Evolutionary conservation across 2,329 filamentous ascomycete genomes (phyloP).

Genomic region (Penicillium expansum): DNA sequence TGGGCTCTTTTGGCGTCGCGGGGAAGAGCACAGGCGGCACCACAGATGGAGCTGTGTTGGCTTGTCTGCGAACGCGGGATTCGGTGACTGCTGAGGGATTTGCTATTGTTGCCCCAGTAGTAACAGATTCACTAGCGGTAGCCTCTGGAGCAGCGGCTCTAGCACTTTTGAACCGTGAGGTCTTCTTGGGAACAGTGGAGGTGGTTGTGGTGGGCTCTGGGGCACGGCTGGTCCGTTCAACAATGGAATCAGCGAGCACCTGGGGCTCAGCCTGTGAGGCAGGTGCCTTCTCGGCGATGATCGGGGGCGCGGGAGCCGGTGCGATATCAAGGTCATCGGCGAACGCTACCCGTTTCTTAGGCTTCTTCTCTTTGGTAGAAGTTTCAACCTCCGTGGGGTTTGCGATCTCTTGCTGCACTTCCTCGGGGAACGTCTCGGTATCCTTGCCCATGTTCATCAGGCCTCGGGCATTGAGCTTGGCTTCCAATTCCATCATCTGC

Average conservation of each 20-base stretch:
- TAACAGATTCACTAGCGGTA: not conserved
- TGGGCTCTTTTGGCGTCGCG: conserved; percentile 36
- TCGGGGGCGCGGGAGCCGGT: conserved; percentile 38
- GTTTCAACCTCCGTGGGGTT: conserved; percentile 19
- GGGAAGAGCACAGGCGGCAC: conserved; percentile 38
- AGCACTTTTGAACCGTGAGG: conserved; percentile 46
- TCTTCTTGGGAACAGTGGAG: conserved; percentile 35
- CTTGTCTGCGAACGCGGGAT: conserved; percentile 21
- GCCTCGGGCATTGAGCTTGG: conserved; percentile 62
- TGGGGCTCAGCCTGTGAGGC: conserved; percentile 29
- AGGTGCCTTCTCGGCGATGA: conserved; percentile 29
- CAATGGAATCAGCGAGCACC: conserved; percentile 43
- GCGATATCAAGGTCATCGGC: conserved; percentile 71
- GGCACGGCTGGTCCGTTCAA: conserved; percentile 39
- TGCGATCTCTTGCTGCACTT: conserved; percentile 33
- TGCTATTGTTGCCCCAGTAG: conserved; percentile 11
- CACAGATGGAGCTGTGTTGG: conserved; percentile 20
- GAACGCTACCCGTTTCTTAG: conserved; percentile 75
- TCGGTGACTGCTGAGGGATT: conserved; percentile 21
- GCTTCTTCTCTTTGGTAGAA: conserved; percentile 25
- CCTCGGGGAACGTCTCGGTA: conserved; percentile 32
- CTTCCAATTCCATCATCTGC: conserved; percentile 82
- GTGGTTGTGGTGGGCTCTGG: conserved; percentile 17
- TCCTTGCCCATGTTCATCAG: conserved; percentile 59
- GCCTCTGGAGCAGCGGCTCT: conserved; percentile 22